A percentile compares a stretch with the other conserved stretches of the same genome.
phyloP scores from a whole-genome alignment of 352 stramenopile genomes.

The Pythium scleroteichum region DNA sequence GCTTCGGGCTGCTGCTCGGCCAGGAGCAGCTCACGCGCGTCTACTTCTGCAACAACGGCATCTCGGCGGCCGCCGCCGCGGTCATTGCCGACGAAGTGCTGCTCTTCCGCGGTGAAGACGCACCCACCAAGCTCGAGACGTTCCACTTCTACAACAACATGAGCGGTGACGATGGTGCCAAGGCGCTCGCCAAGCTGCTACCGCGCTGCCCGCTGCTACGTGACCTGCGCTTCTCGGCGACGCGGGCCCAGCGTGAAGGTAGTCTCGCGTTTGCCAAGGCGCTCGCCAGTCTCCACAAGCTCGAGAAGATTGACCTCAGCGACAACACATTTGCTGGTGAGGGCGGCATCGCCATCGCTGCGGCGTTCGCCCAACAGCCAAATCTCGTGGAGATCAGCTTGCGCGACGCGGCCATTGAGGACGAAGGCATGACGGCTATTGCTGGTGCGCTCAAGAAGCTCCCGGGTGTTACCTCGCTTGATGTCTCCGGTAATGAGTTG shows the following conservation, averaged over 20 bases:
- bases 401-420: constrained; percentile 88
- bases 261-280: constrained; percentile 88
- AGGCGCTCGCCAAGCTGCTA: constrained; percentile 86
- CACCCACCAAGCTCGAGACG: constrained; percentile 83
- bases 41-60: constrained; percentile 95
- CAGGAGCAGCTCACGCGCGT: constrained; percentile 84
- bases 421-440: constrained; percentile 88
- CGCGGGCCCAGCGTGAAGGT: constrained; percentile 83
- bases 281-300: constrained; percentile 57
- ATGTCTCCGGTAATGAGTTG: constrained; percentile 94
- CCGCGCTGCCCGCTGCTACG: constrained; percentile 79
- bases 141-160: constrained; percentile 99
- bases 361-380: constrained; percentile 66
- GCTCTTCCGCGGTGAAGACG: constrained; percentile 65
- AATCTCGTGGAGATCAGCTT: constrained; percentile 89
- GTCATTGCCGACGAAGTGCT: constrained; percentile 89
- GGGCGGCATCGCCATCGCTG: constrained; percentile 83
- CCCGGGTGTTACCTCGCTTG: constrained; percentile 63
- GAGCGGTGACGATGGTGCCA: constrained; percentile 92
- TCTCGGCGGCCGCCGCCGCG: constrained; percentile 87
- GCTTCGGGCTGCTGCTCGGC: constrained; percentile 79
- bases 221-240: constrained; percentile 94
- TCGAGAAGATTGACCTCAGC: constrained; percentile 91
- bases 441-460: constrained; percentile 66
- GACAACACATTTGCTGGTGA: constrained; percentile 94